phyloP scores from a whole-genome alignment of 768 basidiomycete species.

The Psilocybe cubensis region DNA sequence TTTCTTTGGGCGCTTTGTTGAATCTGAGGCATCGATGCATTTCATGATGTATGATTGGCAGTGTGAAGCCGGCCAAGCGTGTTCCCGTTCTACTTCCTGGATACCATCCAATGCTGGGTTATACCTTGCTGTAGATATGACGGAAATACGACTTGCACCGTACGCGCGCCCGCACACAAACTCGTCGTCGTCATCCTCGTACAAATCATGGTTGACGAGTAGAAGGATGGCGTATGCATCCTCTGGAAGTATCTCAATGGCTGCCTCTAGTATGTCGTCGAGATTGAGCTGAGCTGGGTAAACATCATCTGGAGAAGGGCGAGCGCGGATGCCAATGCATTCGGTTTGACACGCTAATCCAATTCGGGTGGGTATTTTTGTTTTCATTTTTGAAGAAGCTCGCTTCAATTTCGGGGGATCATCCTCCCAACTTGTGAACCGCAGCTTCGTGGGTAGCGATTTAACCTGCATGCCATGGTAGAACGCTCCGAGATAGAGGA shows the following conservation, averaged over 20 bases:
- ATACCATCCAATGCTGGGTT: constrained; percentile 33
- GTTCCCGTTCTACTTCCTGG: constrained; percentile 31
- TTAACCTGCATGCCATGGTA: constrained; percentile 36
- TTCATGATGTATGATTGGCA: constrained; percentile 28
- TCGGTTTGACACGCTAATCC: constrained; percentile 33
- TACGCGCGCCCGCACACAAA: constrained; percentile 44
- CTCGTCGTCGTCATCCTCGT: constrained; percentile 36
- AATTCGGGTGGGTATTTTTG: constrained; percentile 25
- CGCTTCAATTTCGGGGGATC: constrained; percentile 2
- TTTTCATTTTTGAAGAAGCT: constrained; percentile 15
- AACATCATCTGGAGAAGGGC: constrained; percentile 26
- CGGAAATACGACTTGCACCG: constrained; percentile 41
- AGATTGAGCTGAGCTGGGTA: constrained; percentile 37
- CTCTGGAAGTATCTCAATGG: constrained; percentile 34
- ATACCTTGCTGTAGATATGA: constrained; percentile 39
- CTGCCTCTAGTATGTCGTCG: constrained; percentile 39
- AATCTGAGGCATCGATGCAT: constrained; percentile 8
- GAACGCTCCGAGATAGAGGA: constrained; percentile 35
- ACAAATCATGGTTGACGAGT: constrained; percentile 38
- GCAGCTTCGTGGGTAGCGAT: constrained; percentile 19
- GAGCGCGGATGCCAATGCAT: constrained; percentile 35
- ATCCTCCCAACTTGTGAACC: constrained; percentile 30
- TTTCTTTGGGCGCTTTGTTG: constrained; percentile 10
- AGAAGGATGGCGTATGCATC: constrained; percentile 39
- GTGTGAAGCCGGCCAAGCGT: constrained; percentile 42